Percentiles rank a stretch among this genome's conserved stretches.
Evolutionary conservation across 139 green algal species (phyloP).

Genomic region (Bryopsis sp.): DNA sequence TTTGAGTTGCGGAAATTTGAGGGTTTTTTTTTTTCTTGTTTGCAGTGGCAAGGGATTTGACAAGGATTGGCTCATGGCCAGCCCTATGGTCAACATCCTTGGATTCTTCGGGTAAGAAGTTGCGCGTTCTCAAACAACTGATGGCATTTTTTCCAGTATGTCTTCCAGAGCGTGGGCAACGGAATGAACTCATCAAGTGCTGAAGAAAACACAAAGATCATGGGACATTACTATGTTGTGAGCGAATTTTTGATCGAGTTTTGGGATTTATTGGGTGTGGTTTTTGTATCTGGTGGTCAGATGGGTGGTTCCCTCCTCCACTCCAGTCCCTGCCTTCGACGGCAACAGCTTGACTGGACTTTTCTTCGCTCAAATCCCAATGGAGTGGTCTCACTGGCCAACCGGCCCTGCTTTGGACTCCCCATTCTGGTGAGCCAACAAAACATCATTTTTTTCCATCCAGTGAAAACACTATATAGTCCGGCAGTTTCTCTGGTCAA

Average conservation of each 20-base stretch:
- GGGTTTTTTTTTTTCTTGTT: too few relatives aligned
- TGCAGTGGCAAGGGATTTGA: not conserved
- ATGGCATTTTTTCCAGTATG: not conserved
- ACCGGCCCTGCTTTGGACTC: slow-evolving; percentile 16
- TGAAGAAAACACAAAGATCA: not conserved
- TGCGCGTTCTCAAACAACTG: not conserved
- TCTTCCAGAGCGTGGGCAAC: not conserved
- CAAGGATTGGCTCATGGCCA: slow-evolving; percentile 1
- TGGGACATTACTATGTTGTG: not conserved
- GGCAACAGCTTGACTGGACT: slow-evolving; percentile 10
- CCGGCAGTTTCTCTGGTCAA: too few relatives aligned
- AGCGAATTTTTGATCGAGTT: not conserved
- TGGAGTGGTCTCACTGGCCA: slow-evolving; percentile 12
- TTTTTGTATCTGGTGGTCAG: not conserved
- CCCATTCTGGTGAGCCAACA: slow-evolving; percentile 8
- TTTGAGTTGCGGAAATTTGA: too few relatives aligned
- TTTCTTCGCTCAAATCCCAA: not conserved
- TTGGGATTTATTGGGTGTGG: not conserved
- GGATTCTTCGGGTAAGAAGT: not conserved
- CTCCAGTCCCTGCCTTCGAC: slow-evolving; percentile 12
- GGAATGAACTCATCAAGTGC: not conserved
- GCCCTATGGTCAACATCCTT: slow-evolving; percentile 1
- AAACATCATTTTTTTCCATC: not conserved
- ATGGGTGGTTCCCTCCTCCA: slow-evolving; percentile 13
- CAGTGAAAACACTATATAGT: not conserved